Conservation (phyloP, 305 asterid genomes). For the Stenogyne calaminthoides region DNA sequence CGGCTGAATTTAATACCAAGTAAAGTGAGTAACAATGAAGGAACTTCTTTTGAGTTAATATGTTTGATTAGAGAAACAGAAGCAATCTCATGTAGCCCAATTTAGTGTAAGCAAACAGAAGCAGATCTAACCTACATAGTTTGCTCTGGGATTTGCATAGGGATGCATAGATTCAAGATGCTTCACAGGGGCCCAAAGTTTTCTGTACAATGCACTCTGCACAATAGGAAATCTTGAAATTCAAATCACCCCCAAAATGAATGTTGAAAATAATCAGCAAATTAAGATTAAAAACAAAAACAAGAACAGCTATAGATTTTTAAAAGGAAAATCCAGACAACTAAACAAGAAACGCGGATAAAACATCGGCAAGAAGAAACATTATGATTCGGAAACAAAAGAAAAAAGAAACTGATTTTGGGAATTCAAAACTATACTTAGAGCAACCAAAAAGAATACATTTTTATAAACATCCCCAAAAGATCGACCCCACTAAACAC, state of each 20-base stretch:
- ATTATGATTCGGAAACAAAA: conserved; percentile 34
- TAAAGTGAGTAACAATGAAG: neutral
- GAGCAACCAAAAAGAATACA: conserved; percentile 40
- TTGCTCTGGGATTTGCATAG: conserved; percentile 75
- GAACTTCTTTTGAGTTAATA: neutral
- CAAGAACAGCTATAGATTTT: conserved; percentile 21
- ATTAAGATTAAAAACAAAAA: conserved; percentile 6
- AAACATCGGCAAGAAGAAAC: conserved; percentile 23
- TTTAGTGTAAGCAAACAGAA: conserved; percentile 26
- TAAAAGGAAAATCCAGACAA: conserved; percentile 22
- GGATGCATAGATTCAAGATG: conserved; percentile 78
- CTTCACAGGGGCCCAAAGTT: conserved; percentile 91
- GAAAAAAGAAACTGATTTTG: conserved; percentile 31
- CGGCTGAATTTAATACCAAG: neutral
- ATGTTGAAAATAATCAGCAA: neutral
- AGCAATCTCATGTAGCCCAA: neutral
- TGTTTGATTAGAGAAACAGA: conserved; percentile 5
- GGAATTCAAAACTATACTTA: conserved; percentile 33
- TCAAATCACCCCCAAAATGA: conserved; percentile 19
- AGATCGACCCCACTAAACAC: conserved; percentile 56
- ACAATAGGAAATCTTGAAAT: conserved; percentile 31
- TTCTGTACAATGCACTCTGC: conserved; percentile 69
- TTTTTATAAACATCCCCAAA: conserved; percentile 32
- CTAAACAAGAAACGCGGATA: conserved; percentile 5
- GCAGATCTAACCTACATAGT: conserved; percentile 79